phyloP scores from a whole-genome alignment of 1,284 basidiomycete genomes.

The Ceratobasidium sp. region DNA sequence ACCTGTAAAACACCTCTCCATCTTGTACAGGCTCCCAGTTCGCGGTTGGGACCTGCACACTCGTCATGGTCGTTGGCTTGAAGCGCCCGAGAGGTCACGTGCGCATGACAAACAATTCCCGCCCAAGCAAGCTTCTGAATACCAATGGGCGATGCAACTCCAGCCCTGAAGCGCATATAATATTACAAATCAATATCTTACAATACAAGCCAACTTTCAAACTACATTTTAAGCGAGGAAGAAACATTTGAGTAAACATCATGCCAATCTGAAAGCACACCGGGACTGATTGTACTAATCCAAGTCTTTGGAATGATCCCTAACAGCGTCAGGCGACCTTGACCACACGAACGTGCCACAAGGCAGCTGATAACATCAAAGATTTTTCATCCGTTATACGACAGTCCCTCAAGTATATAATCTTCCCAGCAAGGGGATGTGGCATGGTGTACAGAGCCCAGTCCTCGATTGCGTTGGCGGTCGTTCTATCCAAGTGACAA shows the following conservation, averaged over 20 bases:
- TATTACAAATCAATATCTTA: not conserved
- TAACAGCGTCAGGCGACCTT: too few relatives aligned
- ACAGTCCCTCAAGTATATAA: too few relatives aligned
- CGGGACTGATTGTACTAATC: not conserved
- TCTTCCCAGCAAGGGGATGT: not conserved
- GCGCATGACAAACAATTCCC: not conserved
- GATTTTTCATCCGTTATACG: too few relatives aligned
- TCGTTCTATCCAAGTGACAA: not conserved
- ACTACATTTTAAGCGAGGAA: too few relatives aligned
- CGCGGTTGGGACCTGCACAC: conserved; percentile 70
- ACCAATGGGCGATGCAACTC: not conserved
- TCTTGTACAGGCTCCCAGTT: conserved; percentile 86
- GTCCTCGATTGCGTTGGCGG: not conserved
- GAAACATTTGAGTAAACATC: too few relatives aligned
- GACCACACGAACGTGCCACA: too few relatives aligned
- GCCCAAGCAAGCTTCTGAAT: not conserved
- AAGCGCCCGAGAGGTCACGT: not conserved
- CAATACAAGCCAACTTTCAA: not conserved
- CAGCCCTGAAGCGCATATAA: not conserved
- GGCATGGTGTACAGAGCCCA: not conserved
- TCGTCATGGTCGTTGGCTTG: conserved; percentile 42
- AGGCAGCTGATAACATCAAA: too few relatives aligned
- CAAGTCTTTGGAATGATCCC: too few relatives aligned
- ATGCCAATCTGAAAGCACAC: too few relatives aligned
- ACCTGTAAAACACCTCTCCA: conserved; percentile 81